Evolutionary conservation across 1,284 basidiomycete species (phyloP).

Genomic region (Ceratobasidium sp.): DNA sequence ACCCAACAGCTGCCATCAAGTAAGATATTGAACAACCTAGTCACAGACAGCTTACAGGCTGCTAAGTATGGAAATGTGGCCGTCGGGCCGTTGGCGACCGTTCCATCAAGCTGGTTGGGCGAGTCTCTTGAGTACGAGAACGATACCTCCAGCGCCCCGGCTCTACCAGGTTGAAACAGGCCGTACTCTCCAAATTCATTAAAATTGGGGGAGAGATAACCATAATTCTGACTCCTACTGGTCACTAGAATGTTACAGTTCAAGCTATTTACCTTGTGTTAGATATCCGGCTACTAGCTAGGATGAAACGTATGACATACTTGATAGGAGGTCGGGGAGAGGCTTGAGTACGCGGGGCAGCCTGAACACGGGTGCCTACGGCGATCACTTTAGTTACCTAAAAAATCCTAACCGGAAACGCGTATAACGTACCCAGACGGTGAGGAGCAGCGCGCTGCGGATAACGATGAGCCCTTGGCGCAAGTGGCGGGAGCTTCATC

Average conservation of each 20-base stretch:
- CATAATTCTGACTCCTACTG: not conserved
- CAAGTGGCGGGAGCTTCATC: conserved; percentile 27
- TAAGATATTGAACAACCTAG: too few relatives aligned
- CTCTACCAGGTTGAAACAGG: not conserved
- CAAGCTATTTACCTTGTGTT: not conserved
- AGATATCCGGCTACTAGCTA: too few relatives aligned
- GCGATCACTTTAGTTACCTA: not conserved
- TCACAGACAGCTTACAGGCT: too few relatives aligned
- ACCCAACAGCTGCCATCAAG: too few relatives aligned
- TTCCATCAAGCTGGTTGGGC: not conserved
- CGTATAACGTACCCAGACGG: not conserved
- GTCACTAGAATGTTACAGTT: conserved; percentile 9
- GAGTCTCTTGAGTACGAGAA: conserved; percentile 10
- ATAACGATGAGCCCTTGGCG: conserved; percentile 25
- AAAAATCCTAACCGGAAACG: not conserved
- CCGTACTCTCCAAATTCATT: conserved; percentile 18
- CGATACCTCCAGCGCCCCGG: conserved; percentile 11
- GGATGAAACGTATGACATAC: not conserved
- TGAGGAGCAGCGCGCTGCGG: conserved; percentile 2
- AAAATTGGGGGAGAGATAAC: not conserved
- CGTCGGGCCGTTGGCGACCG: conserved; percentile 3
- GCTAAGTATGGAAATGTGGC: not conserved
- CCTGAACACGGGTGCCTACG: not conserved
- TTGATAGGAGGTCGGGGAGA: conserved; percentile 3
- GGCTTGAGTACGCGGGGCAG: conserved; percentile 22